Percentiles rank a stretch among this genome's conserved stretches.
Conservation (phyloP, 257 asterid genomes). For the Jacaranda mimosifolia region DNA sequence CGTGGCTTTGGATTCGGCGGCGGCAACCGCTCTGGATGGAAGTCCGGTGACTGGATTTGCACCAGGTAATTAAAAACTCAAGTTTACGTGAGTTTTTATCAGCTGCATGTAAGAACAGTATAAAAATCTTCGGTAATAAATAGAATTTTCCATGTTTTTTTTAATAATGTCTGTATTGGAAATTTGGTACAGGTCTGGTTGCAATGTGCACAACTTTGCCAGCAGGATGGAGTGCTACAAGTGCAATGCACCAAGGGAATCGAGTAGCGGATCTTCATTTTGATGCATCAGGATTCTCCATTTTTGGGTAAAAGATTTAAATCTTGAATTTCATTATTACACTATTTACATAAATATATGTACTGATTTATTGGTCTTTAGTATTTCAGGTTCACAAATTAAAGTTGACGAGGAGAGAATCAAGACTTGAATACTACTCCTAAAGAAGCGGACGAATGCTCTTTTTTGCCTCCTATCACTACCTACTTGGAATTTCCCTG, state of each 20-base stretch:
- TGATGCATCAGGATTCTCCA: constrained; percentile 64
- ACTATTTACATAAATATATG: not conserved
- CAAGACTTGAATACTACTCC: constrained; percentile 41
- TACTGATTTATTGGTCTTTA: not conserved
- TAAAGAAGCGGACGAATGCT: constrained; percentile 39
- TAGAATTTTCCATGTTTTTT: not conserved
- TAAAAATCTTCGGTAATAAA: not conserved
- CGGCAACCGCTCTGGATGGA: constrained; percentile 85
- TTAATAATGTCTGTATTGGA: not conserved
- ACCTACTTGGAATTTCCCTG: constrained; percentile 40
- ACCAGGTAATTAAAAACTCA: constrained; percentile 54
- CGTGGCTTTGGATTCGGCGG: constrained; percentile 57
- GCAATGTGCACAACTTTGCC: constrained; percentile 98
- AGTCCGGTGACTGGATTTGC: constrained; percentile 99
- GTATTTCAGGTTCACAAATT: constrained; percentile 46
- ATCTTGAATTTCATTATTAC: not conserved
- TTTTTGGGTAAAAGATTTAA: constrained; percentile 55
- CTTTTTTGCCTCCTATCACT: constrained; percentile 41
- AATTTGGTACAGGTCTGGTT: constrained; percentile 86
- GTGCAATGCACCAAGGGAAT: constrained; percentile 97
- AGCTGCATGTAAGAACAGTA: constrained; percentile 10
- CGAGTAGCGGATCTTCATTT: constrained; percentile 63
- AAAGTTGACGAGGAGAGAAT: constrained; percentile 55
- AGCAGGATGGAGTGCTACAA: constrained; percentile 96
- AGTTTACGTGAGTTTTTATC: not conserved